Percentiles rank a stretch among this genome's conserved stretches.
Conservation (phyloP, 2,329 filamentous ascomycete species). For the Cytospora chrysosperma region DNA sequence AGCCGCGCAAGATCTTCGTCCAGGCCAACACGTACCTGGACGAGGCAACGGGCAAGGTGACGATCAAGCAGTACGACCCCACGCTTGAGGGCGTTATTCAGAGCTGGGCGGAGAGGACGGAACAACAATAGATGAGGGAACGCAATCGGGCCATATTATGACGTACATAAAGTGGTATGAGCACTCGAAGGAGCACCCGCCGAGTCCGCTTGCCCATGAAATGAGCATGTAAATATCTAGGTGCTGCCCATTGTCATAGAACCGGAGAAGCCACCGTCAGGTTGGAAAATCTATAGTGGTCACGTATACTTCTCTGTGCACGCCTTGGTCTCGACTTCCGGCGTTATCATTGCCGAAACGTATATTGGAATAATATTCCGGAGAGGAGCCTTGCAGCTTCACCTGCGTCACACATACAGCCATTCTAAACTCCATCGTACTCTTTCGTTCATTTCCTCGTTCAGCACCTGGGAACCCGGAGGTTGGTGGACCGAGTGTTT, state of each 20-base stretch:
- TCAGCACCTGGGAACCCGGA: conserved; percentile 10
- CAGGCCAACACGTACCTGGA: conserved; percentile 85
- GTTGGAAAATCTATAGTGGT: neutral
- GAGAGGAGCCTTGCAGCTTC: neutral
- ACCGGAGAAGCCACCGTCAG: neutral
- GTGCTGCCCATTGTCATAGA: neutral
- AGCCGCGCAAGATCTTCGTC: conserved; percentile 87
- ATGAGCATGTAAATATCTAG: neutral
- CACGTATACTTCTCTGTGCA: neutral
- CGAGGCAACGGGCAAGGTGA: conserved; percentile 66
- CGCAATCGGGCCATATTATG: neutral
- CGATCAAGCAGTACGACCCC: conserved; percentile 82
- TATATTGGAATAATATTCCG: conserved; percentile 1
- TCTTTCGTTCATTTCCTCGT: conserved; percentile 16
- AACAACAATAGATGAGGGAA: conserved; percentile 28
- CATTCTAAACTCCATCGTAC: neutral
- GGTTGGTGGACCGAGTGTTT: conserved; percentile 21
- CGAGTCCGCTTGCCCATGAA: neutral
- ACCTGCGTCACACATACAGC: conserved; percentile 8
- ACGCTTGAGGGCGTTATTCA: conserved; percentile 77
- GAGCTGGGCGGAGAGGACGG: conserved; percentile 68
- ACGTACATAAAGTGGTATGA: neutral
- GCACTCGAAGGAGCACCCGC: neutral
- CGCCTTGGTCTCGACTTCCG: neutral
- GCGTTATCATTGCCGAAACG: neutral